Conservation (phyloP, 2,329 filamentous ascomycete genomes). For the Colletotrichum simmondsii region DNA sequence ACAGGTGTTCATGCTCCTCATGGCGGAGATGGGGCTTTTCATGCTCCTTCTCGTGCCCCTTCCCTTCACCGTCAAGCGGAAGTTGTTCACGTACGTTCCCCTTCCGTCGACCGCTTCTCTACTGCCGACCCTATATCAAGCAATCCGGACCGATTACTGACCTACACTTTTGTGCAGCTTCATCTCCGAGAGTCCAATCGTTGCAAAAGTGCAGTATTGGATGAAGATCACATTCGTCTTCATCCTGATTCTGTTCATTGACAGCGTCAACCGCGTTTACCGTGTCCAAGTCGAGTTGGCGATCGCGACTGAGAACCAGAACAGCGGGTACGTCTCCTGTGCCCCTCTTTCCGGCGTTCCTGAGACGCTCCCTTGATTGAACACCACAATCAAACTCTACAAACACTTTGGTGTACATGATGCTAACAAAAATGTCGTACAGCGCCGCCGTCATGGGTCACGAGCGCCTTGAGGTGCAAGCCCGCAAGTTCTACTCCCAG, state of each 20-base stretch:
- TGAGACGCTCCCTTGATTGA: conserved; percentile 9
- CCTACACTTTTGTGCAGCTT: conserved; percentile 66
- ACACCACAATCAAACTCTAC: background rate
- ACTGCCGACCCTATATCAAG: background rate
- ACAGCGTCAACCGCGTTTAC: conserved; percentile 85
- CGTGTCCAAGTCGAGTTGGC: conserved; percentile 92
- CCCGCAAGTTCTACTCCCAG: conserved; percentile 99
- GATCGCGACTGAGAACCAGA: conserved; percentile 73
- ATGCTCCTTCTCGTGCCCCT: conserved; percentile 85
- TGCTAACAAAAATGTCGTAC: conserved; percentile 1
- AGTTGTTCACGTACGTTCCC: conserved; percentile 76
- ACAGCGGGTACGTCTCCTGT: conserved; percentile 56
- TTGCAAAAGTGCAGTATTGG: conserved; percentile 96
- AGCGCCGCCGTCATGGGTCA: conserved; percentile 81
- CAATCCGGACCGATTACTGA: conserved; percentile 12
- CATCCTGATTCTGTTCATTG: conserved; percentile 96
- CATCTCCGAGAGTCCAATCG: conserved; percentile 85
- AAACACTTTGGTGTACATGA: background rate
- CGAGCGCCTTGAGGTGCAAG: conserved; percentile 98
- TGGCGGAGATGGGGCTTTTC: conserved; percentile 86
- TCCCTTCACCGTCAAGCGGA: conserved; percentile 86
- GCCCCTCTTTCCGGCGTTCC: background rate
- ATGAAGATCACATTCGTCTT: conserved; percentile 99
- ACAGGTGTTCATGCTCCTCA: conserved; percentile 85
- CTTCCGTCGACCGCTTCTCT: background rate